phyloP scores from a whole-genome alignment of 768 basidiomycete genomes.

The Lactifluus hygrophoroides region DNA sequence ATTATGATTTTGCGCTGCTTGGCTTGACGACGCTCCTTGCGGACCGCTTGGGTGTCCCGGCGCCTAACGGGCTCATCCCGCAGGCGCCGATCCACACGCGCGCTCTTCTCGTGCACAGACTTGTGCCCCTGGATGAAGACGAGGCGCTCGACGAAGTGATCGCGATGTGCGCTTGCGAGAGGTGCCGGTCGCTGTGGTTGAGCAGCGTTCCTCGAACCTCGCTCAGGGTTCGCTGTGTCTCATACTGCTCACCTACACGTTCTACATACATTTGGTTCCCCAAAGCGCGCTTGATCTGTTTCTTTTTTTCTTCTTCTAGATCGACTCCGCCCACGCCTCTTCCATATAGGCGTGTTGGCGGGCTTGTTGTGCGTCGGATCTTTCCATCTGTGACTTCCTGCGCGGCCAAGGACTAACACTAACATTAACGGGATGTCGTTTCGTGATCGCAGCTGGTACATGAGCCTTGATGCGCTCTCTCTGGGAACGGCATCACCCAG shows the following conservation, averaged over 20 bases:
- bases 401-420: too few relatives aligned
- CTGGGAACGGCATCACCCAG: conserved; percentile 71
- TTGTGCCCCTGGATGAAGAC: conserved; percentile 29
- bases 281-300: conserved; percentile 33
- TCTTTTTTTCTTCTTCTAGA: conserved; percentile 6
- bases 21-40: conserved; percentile 87
- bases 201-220: conserved; percentile 89
- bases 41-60: conserved; percentile 77
- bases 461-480: conserved; percentile 82
- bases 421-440: too few relatives aligned
- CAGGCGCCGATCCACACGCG: conserved; percentile 92
- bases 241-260: conserved; percentile 75
- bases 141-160: conserved; percentile 28
- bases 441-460: conserved; percentile 64
- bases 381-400: neutral
- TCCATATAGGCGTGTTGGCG: conserved; percentile 56
- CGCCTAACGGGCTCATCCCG: conserved; percentile 78
- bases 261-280: conserved; percentile 69
- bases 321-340: neutral
- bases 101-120: conserved; percentile 65
- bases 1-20: conserved; percentile 85
- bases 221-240: conserved; percentile 75
- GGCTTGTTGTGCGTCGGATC: conserved; percentile 64
- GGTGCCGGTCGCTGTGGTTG: conserved; percentile 68
- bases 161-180: conserved; percentile 29